Evolutionary conservation across 2,329 filamentous ascomycete genomes (phyloP).

Genomic region (Ceratocystis cacaofunesta): DNA sequence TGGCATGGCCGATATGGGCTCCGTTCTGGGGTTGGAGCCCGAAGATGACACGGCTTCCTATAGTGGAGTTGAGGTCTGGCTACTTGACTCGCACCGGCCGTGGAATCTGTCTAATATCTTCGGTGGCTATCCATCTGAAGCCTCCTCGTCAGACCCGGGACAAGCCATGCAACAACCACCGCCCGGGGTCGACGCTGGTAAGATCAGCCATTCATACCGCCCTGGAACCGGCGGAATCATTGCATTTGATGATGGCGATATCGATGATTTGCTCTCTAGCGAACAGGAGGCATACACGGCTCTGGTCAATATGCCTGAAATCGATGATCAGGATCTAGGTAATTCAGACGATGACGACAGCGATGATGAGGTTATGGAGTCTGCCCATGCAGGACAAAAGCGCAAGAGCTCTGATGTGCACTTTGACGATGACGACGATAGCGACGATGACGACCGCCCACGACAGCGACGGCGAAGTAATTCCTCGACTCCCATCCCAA

Average conservation of each 20-base stretch:
- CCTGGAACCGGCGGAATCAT: conserved; percentile 76
- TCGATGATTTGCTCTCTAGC: conserved; percentile 60
- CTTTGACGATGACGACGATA: conserved; percentile 48
- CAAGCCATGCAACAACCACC: conserved; percentile 36
- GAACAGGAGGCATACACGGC: conserved; percentile 75
- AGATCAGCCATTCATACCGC: conserved; percentile 55
- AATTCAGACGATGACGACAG: conserved; percentile 44
- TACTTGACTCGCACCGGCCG: conserved; percentile 77
- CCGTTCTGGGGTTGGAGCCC: conserved; percentile 54
- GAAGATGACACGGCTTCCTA: conserved; percentile 53
- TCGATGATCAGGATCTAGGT: conserved; percentile 56
- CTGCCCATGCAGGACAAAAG: conserved; percentile 45
- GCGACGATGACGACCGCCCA: conserved; percentile 56
- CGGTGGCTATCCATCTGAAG: conserved; percentile 49
- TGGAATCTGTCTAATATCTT: conserved; percentile 95
- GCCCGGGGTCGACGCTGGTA: conserved; percentile 56
- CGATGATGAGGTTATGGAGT: conserved; percentile 26
- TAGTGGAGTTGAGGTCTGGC: conserved; percentile 86
- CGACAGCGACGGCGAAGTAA: conserved; percentile 74
- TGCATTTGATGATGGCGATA: conserved; percentile 91
- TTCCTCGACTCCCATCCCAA: conserved; percentile 55
- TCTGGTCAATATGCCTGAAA: conserved; percentile 79
- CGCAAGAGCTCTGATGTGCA: conserved; percentile 64
- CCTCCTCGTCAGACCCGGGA: not conserved
- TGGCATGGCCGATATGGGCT: conserved; percentile 74